A percentile compares a stretch with the other conserved stretches of the same genome.
These are phyloP conservation scores for Zymoseptoria brevis DNA, from an alignment of 2,329 filamentous ascomycete genomes.

Conservation along the genomic window DNA sequence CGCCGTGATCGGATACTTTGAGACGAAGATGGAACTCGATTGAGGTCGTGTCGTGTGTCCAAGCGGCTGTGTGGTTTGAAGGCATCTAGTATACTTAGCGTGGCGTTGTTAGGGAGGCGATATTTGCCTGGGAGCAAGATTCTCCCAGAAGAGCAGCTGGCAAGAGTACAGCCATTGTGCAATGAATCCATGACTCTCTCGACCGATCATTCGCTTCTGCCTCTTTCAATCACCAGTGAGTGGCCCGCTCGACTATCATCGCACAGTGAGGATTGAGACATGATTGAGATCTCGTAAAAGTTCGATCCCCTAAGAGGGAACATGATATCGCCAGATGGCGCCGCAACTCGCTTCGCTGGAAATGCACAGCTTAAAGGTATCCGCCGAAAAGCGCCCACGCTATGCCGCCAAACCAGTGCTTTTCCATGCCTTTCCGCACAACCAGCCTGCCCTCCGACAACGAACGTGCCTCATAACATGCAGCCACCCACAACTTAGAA, in stretches of 20 bases:
- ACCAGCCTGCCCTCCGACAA: background rate
- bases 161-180: background rate
- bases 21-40: constrained; percentile 29
- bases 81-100: background rate
- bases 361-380: background rate
- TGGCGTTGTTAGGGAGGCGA: background rate
- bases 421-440: background rate
- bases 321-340: background rate
- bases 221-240: too few relatives aligned
- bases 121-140: background rate
- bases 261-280: too few relatives aligned
- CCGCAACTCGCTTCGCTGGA: background rate
- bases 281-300: too few relatives aligned
- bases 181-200: too few relatives aligned
- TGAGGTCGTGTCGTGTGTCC: constrained; percentile 4
- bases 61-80: background rate
- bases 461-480: background rate
- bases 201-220: too few relatives aligned
- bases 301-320: background rate
- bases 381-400: background rate
- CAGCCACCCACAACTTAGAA: background rate
- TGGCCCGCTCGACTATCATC: too few relatives aligned
- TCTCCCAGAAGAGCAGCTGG: background rate
- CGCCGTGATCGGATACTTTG: constrained; percentile 29
- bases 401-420: background rate